Percentiles rank a stretch among this genome's conserved stretches.
phyloP scores from a whole-genome alignment of 306 rosid genomes.

The peach (Prunus persica) region Prunus_persica_NCBIv2 NC_034012.1:7323501-7324000 shows the following conservation, averaged over 20 bases:
- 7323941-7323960: background rate
- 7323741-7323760: slow-evolving; percentile 2
- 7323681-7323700: slow-evolving; percentile 11
- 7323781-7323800: slow-evolving; percentile 26
- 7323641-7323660: slow-evolving; percentile 17
- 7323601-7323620: slow-evolving; percentile 9
- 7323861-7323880: slow-evolving; percentile 26
- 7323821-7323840: slow-evolving; percentile 15
- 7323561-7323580: background rate
- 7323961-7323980: slow-evolving; percentile 28
- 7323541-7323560: slow-evolving; percentile 8
- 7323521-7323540: slow-evolving; percentile 13
- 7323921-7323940: background rate
- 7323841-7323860: slow-evolving; percentile 30
- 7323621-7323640: slow-evolving; percentile 27
- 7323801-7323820: slow-evolving; percentile 22
- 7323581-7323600: slow-evolving; percentile 2
- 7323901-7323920: slow-evolving; percentile 23
- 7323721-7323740: slow-evolving; percentile 26
- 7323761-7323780: slow-evolving; percentile 1
- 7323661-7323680: slow-evolving; percentile 20
- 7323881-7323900: slow-evolving; percentile 28
- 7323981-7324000: slow-evolving; percentile 15
- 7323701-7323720: slow-evolving; percentile 18
- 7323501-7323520: background rate